Conservation (phyloP, 345 rosid species). For the Gossypium raimondii region DNA sequence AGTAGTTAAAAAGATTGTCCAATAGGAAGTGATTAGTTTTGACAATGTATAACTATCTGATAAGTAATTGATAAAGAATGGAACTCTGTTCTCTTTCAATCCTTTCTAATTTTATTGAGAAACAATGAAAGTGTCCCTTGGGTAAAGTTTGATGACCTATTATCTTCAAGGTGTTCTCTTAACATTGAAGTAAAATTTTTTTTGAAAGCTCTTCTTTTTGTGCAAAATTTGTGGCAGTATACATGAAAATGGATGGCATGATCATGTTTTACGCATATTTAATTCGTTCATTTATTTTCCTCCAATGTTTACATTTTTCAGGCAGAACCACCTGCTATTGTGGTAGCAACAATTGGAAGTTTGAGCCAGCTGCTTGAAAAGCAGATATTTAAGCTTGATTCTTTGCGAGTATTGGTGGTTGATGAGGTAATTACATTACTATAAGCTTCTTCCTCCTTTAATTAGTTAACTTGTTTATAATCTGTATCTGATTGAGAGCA, state of each 20-base stretch:
- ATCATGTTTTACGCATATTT: background rate
- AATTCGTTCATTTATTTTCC: conserved; percentile 7
- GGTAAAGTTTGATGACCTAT: conserved; percentile 1
- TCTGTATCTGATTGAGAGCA: background rate
- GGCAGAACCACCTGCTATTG: conserved; percentile 92
- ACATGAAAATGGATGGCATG: background rate
- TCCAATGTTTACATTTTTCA: conserved; percentile 25
- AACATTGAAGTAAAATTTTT: background rate
- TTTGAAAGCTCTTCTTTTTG: background rate
- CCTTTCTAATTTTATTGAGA: background rate
- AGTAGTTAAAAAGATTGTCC: background rate
- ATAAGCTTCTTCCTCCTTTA: background rate
- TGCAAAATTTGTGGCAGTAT: background rate
- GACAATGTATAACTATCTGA: background rate
- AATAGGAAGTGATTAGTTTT: background rate
- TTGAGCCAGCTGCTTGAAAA: conserved; percentile 85
- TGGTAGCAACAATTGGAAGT: conserved; percentile 82
- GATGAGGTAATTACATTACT: conserved; percentile 60
- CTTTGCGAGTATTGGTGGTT: conserved; percentile 65
- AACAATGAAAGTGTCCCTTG: background rate
- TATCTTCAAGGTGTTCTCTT: background rate
- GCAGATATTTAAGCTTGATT: conserved; percentile 62
- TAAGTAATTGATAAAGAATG: background rate
- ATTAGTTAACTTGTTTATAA: conserved; percentile 10
- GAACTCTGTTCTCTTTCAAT: background rate